Percentiles rank a stretch among this genome's conserved stretches.
phyloP scores from a whole-genome alignment of 805 yeast genomes.

The Pichia insulana region DNA sequence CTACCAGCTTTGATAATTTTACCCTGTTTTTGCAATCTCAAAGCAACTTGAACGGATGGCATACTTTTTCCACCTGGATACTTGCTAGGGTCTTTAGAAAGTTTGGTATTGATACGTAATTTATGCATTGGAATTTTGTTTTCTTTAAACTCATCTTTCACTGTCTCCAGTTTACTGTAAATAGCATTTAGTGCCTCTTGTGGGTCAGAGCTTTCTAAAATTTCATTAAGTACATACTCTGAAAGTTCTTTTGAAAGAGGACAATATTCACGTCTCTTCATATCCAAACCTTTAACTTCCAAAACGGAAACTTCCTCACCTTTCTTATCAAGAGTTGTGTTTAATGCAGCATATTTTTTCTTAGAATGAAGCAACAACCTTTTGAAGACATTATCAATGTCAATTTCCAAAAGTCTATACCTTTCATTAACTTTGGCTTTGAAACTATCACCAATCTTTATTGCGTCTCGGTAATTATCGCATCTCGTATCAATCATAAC shows the following conservation, averaged over 20 bases:
- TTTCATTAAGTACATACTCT: constrained; percentile 57
- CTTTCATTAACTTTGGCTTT: constrained; percentile 81
- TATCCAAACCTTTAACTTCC: constrained; percentile 94
- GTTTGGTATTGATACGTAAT: constrained; percentile 73
- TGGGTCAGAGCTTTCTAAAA: constrained; percentile 66
- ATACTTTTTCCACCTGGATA: constrained; percentile 83
- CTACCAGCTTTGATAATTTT: constrained; percentile 82
- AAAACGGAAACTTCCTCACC: constrained; percentile 52
- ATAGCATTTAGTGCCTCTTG: constrained; percentile 67
- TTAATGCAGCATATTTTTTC: constrained; percentile 94
- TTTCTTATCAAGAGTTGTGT: constrained; percentile 34
- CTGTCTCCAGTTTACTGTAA: constrained; percentile 59
- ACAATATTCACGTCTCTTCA: constrained; percentile 95
- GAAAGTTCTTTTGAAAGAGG: constrained; percentile 87
- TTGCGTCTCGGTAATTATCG: constrained; percentile 59
- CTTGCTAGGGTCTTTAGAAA: constrained; percentile 80
- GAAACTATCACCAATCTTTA: constrained; percentile 76
- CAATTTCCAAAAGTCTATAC: constrained; percentile 82
- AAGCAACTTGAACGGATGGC: constrained; percentile 81
- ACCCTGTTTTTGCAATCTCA: constrained; percentile 71
- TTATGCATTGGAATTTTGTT: constrained; percentile 59
- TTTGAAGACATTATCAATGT: constrained; percentile 88
- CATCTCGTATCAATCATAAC: constrained; percentile 95
- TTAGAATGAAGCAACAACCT: constrained; percentile 82
- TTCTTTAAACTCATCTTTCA: constrained; percentile 46